Conservation (phyloP, 169 alveolate species). For the Plasmodium berghei region DNA sequence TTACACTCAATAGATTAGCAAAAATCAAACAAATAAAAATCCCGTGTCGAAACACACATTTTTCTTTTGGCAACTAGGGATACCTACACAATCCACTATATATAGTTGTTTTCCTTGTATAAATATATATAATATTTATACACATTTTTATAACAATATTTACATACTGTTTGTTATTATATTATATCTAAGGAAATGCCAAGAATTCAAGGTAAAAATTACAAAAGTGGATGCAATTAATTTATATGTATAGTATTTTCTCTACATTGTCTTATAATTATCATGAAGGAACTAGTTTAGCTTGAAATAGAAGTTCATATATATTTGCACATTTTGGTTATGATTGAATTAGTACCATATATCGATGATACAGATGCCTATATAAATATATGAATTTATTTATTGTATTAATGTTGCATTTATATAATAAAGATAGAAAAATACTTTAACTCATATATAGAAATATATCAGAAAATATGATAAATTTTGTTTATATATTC, state of each 20-base stretch:
- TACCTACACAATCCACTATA: neutral
- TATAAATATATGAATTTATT: constrained; percentile 20
- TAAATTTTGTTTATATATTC: constrained; percentile 16
- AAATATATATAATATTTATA: constrained; percentile 6
- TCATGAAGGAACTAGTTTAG: neutral
- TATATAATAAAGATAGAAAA: no score
- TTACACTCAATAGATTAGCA: constrained; percentile 12
- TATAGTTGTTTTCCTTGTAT: neutral
- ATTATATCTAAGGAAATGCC: constrained; percentile 54
- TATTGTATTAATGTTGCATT: neutral
- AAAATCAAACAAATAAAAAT: constrained; percentile 12
- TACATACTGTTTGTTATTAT: constrained; percentile 3
- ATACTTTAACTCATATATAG: no score
- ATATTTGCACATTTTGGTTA: neutral
- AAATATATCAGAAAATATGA: neutral
- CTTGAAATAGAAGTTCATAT: neutral
- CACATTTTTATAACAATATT: neutral
- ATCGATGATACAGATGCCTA: neutral
- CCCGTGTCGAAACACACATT: neutral
- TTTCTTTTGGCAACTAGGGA: neutral
- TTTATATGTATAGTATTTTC: neutral
- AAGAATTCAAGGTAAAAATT: constrained; percentile 46
- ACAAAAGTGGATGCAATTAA: neutral
- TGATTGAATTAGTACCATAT: neutral
- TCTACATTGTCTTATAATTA: neutral